Conservation (phyloP, 2,329 filamentous ascomycete species). For the Trichoderma koningiopsis region DNA sequence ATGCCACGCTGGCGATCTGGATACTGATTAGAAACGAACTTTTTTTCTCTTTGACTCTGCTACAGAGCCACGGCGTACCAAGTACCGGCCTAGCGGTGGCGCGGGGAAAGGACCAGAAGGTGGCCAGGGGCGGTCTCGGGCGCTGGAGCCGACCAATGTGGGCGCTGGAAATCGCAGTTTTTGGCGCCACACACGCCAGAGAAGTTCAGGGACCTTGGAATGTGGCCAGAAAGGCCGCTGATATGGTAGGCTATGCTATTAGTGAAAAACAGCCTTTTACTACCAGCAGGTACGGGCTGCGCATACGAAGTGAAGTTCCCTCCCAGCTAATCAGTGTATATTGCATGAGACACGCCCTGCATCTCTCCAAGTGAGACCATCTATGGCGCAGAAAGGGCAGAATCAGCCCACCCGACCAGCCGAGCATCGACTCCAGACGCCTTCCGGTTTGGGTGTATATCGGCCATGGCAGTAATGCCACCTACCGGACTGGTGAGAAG, state of each 20-base stretch:
- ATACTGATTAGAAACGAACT: constrained; percentile 5
- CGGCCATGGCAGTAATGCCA: background rate
- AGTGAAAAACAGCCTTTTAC: background rate
- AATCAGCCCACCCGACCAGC: constrained; percentile 22
- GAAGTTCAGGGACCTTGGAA: background rate
- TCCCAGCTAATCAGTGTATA: background rate
- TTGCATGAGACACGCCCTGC: background rate
- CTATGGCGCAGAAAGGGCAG: constrained; percentile 2
- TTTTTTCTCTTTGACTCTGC: background rate
- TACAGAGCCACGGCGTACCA: constrained; percentile 4
- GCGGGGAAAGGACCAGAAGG: background rate
- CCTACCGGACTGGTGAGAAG: constrained; percentile 6
- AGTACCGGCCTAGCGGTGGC: constrained; percentile 19
- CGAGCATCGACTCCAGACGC: constrained; percentile 1
- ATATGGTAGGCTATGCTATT: background rate
- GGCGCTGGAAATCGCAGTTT: background rate
- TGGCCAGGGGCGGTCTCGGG: background rate
- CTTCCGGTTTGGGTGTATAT: constrained; percentile 13
- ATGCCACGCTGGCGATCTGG: constrained; percentile 33
- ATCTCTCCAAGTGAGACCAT: constrained; percentile 17
- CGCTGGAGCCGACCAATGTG: constrained; percentile 2
- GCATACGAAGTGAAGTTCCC: background rate
- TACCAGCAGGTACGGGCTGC: background rate
- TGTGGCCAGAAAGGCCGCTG: constrained; percentile 1
- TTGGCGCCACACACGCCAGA: constrained; percentile 8